phyloP scores from a whole-genome alignment of 768 basidiomycete genomes.

The Lactarius vividus region DNA sequence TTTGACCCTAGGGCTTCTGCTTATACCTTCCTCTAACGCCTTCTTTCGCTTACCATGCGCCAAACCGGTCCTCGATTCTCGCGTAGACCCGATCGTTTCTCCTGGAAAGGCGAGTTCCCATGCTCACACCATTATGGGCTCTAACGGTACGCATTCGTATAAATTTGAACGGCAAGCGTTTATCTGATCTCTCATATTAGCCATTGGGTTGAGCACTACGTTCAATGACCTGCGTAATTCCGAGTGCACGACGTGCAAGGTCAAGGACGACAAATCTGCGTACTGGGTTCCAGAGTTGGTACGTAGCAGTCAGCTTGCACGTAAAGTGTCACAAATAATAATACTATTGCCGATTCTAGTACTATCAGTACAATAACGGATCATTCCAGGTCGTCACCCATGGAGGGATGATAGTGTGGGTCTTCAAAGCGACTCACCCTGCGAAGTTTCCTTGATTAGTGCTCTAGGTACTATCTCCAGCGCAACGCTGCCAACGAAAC shows the following conservation, averaged over 20 bases:
- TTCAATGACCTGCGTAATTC: slow-evolving; percentile 8
- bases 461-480: slow-evolving; percentile 26
- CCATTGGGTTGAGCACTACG: slow-evolving; percentile 9
- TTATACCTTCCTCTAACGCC: slow-evolving; percentile 13
- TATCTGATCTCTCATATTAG: slow-evolving; percentile 3
- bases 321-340: background rate
- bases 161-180: background rate
- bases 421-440: background rate
- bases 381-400: slow-evolving; percentile 7
- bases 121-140: slow-evolving; percentile 23
- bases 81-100: slow-evolving; percentile 18
- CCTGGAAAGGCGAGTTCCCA: slow-evolving; percentile 6
- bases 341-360: slow-evolving; percentile 3
- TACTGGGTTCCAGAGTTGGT: slow-evolving; percentile 23
- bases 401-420: slow-evolving; percentile 21
- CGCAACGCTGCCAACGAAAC: background rate
- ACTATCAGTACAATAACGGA: slow-evolving; percentile 12
- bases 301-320: background rate
- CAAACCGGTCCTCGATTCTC: slow-evolving; percentile 7
- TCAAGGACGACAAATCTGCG: slow-evolving; percentile 22
- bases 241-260: slow-evolving; percentile 21
- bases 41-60: slow-evolving; percentile 24
- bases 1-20: slow-evolving; percentile 15
- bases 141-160: slow-evolving; percentile 3
- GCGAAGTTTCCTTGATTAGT: slow-evolving; percentile 1